phyloP scores from a whole-genome alignment of 179 eudicot species.

The Beta corolliflora region DNA sequence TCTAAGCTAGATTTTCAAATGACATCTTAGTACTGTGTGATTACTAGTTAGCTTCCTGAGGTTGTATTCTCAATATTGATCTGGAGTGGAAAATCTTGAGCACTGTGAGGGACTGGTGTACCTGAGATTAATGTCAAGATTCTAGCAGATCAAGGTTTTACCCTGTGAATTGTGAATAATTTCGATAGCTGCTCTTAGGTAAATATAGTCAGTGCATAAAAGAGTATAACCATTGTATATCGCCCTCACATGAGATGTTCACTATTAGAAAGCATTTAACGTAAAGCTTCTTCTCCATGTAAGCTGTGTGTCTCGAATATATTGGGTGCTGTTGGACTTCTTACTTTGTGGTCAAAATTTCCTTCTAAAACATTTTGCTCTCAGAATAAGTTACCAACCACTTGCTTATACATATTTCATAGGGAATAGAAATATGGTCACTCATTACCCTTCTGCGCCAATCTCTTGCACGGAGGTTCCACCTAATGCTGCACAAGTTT shows the following conservation, averaged over 20 bases:
- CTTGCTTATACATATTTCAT: not conserved
- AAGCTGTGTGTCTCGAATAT: not conserved
- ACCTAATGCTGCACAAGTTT: conserved; percentile 44
- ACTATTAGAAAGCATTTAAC: not conserved
- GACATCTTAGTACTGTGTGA: not conserved
- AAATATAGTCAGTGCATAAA: not conserved
- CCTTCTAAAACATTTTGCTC: not conserved
- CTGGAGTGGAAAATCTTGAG: not conserved
- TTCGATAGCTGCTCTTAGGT: not conserved
- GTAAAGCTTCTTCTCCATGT: not conserved
- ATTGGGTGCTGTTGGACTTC: not conserved
- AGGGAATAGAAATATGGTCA: conserved; percentile 40
- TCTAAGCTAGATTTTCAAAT: not conserved
- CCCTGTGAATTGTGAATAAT: not conserved
- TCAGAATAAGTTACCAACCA: not conserved
- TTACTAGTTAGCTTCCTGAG: not conserved
- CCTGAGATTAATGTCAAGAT: not conserved
- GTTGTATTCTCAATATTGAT: not conserved
- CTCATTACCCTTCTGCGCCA: conserved; percentile 58
- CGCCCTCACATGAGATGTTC: not conserved
- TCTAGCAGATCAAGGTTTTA: not conserved
- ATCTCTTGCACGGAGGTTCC: conserved; percentile 50
- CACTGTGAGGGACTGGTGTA: not conserved
- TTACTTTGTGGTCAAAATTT: not conserved
- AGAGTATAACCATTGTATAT: not conserved